These are phyloP conservation scores for Backusella sp. DNA, from an alignment of 192 early-diverging fungal species.

Conservation along the genomic window DNA sequence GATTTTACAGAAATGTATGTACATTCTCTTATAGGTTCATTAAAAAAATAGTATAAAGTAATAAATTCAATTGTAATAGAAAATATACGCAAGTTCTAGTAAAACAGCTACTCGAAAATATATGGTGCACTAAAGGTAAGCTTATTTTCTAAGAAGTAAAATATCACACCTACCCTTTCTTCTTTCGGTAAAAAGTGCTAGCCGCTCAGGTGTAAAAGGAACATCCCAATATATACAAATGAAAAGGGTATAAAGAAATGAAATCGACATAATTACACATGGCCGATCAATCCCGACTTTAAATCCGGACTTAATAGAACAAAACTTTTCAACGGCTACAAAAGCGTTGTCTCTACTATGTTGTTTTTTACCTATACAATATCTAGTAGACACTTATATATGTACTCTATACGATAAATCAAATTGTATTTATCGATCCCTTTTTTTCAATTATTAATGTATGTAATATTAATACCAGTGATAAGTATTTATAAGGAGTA, in stretches of 20 bases:
- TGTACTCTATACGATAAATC: not conserved
- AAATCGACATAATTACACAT: not conserved
- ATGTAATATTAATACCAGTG: not conserved
- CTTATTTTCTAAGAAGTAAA: not conserved
- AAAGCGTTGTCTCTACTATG: not conserved
- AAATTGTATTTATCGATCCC: not conserved
- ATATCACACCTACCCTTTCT: not conserved
- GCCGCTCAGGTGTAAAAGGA: not conserved
- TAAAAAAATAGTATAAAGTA: not conserved
- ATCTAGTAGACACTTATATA: not conserved
- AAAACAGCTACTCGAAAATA: not conserved
- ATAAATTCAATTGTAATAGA: not conserved
- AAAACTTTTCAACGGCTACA: not conserved
- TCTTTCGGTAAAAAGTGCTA: not conserved
- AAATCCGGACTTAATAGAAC: not conserved
- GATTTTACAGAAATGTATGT: not conserved
- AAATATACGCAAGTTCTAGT: not conserved
- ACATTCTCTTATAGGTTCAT: not conserved
- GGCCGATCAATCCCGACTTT: conserved; percentile 4
- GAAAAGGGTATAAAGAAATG: not conserved
- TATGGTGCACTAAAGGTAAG: not conserved
- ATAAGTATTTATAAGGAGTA: not conserved
- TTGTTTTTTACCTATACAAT: not conserved
- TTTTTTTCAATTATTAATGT: not conserved
- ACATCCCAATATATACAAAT: not conserved